Conservation (phyloP, 257 asterid genomes). For the Nicotiana benthamiana region DNA sequence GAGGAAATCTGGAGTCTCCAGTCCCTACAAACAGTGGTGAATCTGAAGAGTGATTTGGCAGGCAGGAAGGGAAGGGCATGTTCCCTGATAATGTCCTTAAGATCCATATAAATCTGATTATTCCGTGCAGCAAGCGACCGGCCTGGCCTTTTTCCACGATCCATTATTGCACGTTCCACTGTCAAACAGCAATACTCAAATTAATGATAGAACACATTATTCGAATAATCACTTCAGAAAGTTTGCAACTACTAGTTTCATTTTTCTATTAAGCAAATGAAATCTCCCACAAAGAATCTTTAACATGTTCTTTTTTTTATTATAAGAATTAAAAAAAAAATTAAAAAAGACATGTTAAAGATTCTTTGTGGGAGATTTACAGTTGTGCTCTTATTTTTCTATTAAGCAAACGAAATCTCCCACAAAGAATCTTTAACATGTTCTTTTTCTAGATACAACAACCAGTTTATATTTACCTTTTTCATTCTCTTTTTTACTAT, state of each 20-base stretch:
- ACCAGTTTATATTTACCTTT: neutral
- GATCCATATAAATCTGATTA: constrained; percentile 38
- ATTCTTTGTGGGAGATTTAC: no score
- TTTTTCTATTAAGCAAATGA: neutral
- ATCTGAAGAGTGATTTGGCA: constrained; percentile 43
- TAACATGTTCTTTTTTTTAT: no score
- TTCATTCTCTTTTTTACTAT: no score
- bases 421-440: neutral
- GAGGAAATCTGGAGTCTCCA: constrained; percentile 45
- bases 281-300: neutral
- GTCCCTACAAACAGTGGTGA: constrained; percentile 39
- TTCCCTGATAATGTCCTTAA: constrained; percentile 36
- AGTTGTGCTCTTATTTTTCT: neutral
- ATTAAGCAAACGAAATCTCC: neutral
- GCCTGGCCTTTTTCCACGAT: constrained; percentile 36
- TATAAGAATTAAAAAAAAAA: no score
- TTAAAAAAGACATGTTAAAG: no score
- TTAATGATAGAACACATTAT: neutral
- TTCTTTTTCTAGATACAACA: neutral
- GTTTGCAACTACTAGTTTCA: neutral
- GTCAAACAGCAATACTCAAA: neutral
- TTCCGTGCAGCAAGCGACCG: constrained; percentile 4
- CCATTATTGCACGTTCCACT: constrained; percentile 21
- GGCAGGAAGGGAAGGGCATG: constrained; percentile 42
- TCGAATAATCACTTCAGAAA: neutral